Conservation (phyloP, 257 asterid genomes). For the Eustoma russellianum region DNA sequence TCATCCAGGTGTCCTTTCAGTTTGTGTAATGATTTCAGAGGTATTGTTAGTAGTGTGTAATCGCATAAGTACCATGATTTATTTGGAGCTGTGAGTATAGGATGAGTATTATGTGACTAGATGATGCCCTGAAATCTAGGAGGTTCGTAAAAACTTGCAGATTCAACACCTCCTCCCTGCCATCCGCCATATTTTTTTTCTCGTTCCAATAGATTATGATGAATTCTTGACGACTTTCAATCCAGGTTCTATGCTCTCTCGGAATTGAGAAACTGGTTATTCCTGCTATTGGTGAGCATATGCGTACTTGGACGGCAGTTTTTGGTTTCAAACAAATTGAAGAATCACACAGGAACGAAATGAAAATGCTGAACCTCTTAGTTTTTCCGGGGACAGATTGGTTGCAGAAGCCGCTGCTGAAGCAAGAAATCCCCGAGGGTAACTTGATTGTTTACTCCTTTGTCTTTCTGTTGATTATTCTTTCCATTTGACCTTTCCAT, state of each 20-base stretch:
- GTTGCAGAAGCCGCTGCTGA: slow-evolving; percentile 63
- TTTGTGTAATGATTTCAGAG: too few species aligned
- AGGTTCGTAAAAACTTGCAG: too few species aligned
- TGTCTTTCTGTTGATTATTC: neutral
- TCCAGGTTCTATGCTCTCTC: slow-evolving; percentile 63
- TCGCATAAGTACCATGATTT: too few species aligned
- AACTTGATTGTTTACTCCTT: slow-evolving; percentile 8
- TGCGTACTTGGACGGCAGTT: slow-evolving; percentile 62
- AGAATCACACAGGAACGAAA: slow-evolving; percentile 47
- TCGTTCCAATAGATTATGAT: neutral
- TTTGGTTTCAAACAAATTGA: slow-evolving; percentile 70
- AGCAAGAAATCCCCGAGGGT: slow-evolving; percentile 46
- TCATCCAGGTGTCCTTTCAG: too few species aligned
- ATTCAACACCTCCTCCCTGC: too few species aligned
- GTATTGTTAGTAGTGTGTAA: too few species aligned
- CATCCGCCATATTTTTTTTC: too few species aligned
- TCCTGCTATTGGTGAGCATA: slow-evolving; percentile 85
- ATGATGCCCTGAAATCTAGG: too few species aligned
- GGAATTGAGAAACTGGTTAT: slow-evolving; percentile 63
- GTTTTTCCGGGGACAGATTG: slow-evolving; percentile 88
- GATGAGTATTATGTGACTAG: too few species aligned
- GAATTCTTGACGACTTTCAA: slow-evolving; percentile 6
- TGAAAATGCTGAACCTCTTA: slow-evolving; percentile 63
- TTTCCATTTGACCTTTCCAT: neutral
- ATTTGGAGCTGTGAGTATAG: too few species aligned